These are phyloP conservation scores for Fraxinus dipetala DNA, from an alignment of 305 asterid species.

Conservation along the genomic window DNA sequence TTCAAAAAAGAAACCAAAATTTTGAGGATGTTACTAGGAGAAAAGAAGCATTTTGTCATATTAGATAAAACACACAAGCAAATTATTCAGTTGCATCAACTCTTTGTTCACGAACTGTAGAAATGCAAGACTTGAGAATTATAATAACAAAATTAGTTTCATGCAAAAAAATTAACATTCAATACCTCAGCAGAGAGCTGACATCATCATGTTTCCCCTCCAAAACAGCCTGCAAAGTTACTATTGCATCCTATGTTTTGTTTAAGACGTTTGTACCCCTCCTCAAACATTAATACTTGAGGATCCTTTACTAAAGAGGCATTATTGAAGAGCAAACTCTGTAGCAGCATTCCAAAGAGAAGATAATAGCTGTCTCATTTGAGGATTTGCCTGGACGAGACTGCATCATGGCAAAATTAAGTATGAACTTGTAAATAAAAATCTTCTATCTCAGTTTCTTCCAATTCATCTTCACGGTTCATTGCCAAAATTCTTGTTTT, in stretches of 20 bases:
- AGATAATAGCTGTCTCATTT: not conserved
- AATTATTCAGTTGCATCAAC: not conserved
- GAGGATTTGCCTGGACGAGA: not conserved
- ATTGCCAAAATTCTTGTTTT: not conserved
- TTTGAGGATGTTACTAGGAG: not conserved
- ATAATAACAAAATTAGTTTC: not conserved
- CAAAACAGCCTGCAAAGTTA: not conserved
- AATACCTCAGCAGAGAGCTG: not conserved
- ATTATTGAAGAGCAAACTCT: not conserved
- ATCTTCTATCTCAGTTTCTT: not conserved
- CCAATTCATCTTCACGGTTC: not conserved
- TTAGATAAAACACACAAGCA: not conserved
- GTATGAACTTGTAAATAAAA: not conserved
- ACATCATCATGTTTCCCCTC: not conserved
- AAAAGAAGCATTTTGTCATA: not conserved
- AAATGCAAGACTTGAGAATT: not conserved
- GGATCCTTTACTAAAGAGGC: not conserved
- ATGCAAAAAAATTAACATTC: not conserved
- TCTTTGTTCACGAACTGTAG: not conserved
- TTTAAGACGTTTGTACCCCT: not conserved
- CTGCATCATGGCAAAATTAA: not conserved
- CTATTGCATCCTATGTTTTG: not conserved
- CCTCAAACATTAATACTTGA: not conserved
- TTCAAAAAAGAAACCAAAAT: not conserved
- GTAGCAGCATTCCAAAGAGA: not conserved